A percentile compares a stretch with the other conserved stretches of the same genome.
These are phyloP conservation scores for Lycium ferocissimum DNA, from an alignment of 257 asterid species.

Conservation along the genomic window DNA sequence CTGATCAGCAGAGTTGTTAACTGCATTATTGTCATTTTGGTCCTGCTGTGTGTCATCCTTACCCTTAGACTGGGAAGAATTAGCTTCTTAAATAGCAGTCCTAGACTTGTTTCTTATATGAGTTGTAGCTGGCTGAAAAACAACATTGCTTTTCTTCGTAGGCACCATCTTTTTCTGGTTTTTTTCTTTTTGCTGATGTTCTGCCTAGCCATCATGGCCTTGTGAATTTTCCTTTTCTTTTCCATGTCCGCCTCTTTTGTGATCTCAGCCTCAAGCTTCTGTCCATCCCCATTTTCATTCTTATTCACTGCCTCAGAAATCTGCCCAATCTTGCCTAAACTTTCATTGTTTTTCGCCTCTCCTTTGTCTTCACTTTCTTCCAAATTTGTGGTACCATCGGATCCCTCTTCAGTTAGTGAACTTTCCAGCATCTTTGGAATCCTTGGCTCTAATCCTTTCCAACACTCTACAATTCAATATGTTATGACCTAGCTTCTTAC, in stretches of 20 bases:
- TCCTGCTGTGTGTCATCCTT: constrained; percentile 11
- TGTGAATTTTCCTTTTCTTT: background rate
- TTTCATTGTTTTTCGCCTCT: background rate
- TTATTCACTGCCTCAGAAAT: background rate
- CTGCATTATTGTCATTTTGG: background rate
- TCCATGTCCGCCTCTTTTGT: constrained; percentile 6
- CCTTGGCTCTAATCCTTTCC: constrained; percentile 3
- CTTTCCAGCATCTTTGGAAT: background rate
- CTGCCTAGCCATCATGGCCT: background rate
- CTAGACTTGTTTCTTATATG: constrained; percentile 9
- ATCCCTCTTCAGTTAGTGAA: background rate
- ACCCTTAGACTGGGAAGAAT: constrained; percentile 18
- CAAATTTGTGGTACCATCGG: background rate
- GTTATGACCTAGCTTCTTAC: background rate
- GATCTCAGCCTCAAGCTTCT: constrained; percentile 9
- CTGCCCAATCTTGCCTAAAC: background rate
- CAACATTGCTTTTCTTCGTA: constrained; percentile 13
- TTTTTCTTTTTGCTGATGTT: background rate
- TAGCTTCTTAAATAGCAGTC: background rate
- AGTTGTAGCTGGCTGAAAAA: constrained; percentile 12
- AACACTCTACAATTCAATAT: background rate
- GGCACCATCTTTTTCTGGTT: background rate
- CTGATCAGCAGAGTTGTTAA: constrained; percentile 16
- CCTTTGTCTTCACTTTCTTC: background rate
- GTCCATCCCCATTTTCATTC: background rate